Evolutionary conservation across 148 eudicot genomes (phyloP), one percentile per base, ranked within the genome.

Genomic region (Fagopyrum esculentum): DNA sequence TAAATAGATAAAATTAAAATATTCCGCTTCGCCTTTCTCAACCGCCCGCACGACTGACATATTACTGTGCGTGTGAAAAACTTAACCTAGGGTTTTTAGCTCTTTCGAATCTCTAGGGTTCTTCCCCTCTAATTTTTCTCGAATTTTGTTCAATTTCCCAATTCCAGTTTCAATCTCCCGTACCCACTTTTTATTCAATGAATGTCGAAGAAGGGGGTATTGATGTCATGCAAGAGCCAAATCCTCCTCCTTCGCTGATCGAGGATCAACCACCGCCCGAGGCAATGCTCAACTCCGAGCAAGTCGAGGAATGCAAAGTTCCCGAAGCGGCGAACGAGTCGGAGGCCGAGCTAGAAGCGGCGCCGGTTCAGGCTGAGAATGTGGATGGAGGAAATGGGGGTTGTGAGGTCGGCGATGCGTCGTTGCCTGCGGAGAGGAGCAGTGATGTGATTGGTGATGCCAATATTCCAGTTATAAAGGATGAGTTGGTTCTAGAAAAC

Each of bases 161-260:
- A 59, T 59, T 19, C 64, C 64, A 8, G 35, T 19, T 56, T 11
- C 35, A 59, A 59, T 59, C 64, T 59, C 64, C 56, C 56, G 4
- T 13, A 15, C 15, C n/a, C 16, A 52, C 17, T n/a, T 59, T 57
- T 29, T 29, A 6, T 26, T 75, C 77, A 46, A 83, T 83, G 83
- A 80, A 80, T 78, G 86, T 74, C 48, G 83, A 83, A 57, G 86
- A 83, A 16, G 86, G 78, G n/a, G 64, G 64, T 6, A 52, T 73
- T 48, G 71, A 50, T 45, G 22, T 76, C n/a, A 19, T 59, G 64
- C 29, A 48, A 66, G 60, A 76, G 46, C 57, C 73, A 13, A 35
- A 35, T 35, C 60, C 69, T 26, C 55, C 69, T 45, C 76, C 64
- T 19, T 59, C 76, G 63, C 45, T 26, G 43, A 56, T 52, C 22